A percentile compares a stretch with the other conserved stretches of the same genome.
Evolutionary conservation across 345 rosid genomes (phyloP).

Genomic region (Psidium friedrichsthalianum): DNA sequence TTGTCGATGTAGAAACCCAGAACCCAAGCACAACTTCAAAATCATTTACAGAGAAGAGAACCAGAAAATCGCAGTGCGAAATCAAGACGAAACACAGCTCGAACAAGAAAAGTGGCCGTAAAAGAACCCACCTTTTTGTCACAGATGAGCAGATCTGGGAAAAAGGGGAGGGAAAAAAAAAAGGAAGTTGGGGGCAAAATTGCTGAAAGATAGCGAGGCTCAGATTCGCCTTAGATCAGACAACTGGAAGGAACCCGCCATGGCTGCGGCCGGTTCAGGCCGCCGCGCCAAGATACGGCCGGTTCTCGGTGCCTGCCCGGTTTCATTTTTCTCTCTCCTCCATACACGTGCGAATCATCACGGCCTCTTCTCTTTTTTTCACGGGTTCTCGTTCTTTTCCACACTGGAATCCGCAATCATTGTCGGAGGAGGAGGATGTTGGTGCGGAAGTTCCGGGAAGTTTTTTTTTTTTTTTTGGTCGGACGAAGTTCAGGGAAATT

Average conservation of each 20-base stretch:
- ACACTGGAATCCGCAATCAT: not conserved
- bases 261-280: constrained; percentile 5
- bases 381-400: not conserved
- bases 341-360: not conserved
- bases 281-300: constrained; percentile 10
- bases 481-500: not conserved
- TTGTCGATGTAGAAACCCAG: not conserved
- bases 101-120: not conserved
- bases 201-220: not conserved
- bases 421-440: not conserved
- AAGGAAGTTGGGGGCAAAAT: not conserved
- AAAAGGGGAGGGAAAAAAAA: not conserved
- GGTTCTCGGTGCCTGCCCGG: not conserved
- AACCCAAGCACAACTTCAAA: not conserved
- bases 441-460: not conserved
- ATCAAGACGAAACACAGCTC: not conserved
- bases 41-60: not conserved
- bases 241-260: constrained; percentile 3
- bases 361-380: not conserved
- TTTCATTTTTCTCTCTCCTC: not conserved
- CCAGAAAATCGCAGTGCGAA: not conserved
- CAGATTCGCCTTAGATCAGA: constrained; percentile 7
- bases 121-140: not conserved
- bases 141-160: not conserved
- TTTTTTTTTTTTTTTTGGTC: no score